Conservation (phyloP, 495 filamentous ascomycete species). For the Choiromyces venosus region DNA sequence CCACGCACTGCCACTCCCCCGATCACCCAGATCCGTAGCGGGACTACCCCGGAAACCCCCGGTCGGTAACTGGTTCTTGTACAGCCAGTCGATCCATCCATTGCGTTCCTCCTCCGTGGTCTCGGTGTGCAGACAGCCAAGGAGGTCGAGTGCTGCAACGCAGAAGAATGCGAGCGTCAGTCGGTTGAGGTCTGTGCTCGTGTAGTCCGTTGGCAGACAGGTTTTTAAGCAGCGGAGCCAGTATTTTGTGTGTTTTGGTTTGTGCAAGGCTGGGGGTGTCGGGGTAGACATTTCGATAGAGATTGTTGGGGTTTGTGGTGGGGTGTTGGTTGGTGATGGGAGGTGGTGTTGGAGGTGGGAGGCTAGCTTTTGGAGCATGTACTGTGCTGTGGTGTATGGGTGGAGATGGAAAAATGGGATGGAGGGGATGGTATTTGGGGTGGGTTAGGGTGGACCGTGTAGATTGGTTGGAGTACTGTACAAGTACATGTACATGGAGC, state of each 20-base stretch:
- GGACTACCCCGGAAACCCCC: conserved; percentile 81
- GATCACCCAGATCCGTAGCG: conserved; percentile 53
- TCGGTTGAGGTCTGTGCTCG: conserved; percentile 78
- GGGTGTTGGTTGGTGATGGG: neutral
- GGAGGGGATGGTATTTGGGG: neutral
- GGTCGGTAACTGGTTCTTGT: conserved; percentile 64
- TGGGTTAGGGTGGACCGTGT: too few species aligned
- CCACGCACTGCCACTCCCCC: conserved; percentile 49
- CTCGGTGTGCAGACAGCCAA: conserved; percentile 56
- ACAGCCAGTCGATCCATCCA: conserved; percentile 64
- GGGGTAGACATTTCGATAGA: conserved; percentile 39
- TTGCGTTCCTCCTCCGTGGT: conserved; percentile 56
- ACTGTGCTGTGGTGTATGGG: neutral
- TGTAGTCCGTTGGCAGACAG: conserved; percentile 73
- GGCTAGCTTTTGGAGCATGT: conserved; percentile 17
- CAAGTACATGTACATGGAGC: too few species aligned
- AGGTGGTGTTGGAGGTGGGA: conserved; percentile 1
- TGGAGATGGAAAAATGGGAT: neutral
- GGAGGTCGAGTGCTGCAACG: conserved; percentile 73
- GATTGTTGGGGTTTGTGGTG: conserved; percentile 2
- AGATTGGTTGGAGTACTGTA: too few species aligned
- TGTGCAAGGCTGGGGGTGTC: conserved; percentile 53
- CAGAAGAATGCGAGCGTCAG: conserved; percentile 86
- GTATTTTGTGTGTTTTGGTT: conserved; percentile 75
- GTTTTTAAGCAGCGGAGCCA: conserved; percentile 85